Evolutionary conservation across 345 rosid species (phyloP).

Genomic region (Punica granatum): DNA sequence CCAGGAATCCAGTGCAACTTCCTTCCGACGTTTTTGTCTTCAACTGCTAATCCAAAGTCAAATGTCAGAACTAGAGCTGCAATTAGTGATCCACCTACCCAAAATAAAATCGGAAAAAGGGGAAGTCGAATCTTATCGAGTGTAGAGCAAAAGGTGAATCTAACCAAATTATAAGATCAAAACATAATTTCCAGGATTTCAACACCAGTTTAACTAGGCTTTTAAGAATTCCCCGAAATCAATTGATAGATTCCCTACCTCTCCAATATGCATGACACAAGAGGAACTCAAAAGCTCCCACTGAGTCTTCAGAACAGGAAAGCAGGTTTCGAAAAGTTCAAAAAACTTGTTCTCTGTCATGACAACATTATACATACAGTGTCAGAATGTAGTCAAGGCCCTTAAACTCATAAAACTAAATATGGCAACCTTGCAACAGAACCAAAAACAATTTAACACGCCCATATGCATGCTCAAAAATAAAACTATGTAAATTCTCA

Average conservation of each 20-base stretch:
- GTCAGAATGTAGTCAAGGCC: slow-evolving; percentile 15
- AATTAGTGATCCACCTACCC: neutral
- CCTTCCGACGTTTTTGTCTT: slow-evolving; percentile 34
- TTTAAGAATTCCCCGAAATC: neutral
- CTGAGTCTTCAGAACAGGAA: slow-evolving; percentile 59
- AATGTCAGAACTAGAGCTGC: slow-evolving; percentile 5
- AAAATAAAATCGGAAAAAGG: neutral
- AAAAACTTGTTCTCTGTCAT: slow-evolving; percentile 34
- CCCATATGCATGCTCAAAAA: neutral
- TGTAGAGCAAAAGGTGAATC: neutral
- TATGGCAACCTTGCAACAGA: neutral
- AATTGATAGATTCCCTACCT: slow-evolving; percentile 30
- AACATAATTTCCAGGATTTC: neutral
- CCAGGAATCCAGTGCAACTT: slow-evolving; percentile 53
- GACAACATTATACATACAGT: slow-evolving; percentile 6
- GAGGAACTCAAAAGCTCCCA: slow-evolving; percentile 49
- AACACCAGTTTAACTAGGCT: neutral
- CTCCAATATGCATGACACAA: slow-evolving; percentile 29
- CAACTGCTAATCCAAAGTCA: slow-evolving; percentile 30
- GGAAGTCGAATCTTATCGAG: neutral
- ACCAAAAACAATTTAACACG: neutral
- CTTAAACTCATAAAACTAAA: slow-evolving; percentile 7
- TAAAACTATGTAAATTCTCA: neutral
- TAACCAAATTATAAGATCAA: slow-evolving; percentile 2
- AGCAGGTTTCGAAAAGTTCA: slow-evolving; percentile 57